Percentiles rank a stretch among this genome's conserved stretches.
Evolutionary conservation across 805 yeast genomes (phyloP).

Genomic region (Candida glaebosa): DNA sequence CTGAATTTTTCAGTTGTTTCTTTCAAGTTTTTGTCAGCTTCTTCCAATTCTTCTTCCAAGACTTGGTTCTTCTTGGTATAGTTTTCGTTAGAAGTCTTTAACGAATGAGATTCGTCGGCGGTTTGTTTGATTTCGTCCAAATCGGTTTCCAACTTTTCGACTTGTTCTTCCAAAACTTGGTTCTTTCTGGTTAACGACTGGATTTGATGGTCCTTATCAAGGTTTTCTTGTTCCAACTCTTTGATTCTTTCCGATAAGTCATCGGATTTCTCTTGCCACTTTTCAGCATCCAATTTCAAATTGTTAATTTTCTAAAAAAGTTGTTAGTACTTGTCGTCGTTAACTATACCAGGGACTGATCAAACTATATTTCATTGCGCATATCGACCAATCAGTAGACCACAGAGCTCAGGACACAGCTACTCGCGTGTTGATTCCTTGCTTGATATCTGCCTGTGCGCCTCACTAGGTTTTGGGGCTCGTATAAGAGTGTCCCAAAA

Average conservation of each 20-base stretch:
- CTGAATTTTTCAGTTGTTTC: constrained; percentile 92
- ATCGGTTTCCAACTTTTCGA: constrained; percentile 74
- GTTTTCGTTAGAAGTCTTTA: constrained; percentile 86
- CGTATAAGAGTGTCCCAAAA: too few relatives aligned
- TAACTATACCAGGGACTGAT: too few relatives aligned
- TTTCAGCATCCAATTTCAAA: constrained; percentile 91
- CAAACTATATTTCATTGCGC: too few relatives aligned
- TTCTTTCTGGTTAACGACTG: constrained; percentile 90
- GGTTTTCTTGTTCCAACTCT: constrained; percentile 85
- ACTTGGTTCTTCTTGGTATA: constrained; percentile 84
- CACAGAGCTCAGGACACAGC: too few relatives aligned
- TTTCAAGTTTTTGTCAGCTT: constrained; percentile 83
- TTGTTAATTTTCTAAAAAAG: constrained; percentile 75
- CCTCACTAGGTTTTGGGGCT: too few relatives aligned
- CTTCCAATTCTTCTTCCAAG: constrained; percentile 89
- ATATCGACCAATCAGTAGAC: too few relatives aligned
- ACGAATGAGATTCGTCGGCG: constrained; percentile 86
- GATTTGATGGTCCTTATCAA: constrained; percentile 93
- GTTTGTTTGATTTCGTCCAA: constrained; percentile 75
- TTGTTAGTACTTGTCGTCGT: constrained; percentile 5
- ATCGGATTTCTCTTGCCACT: constrained; percentile 96
- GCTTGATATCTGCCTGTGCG: too few relatives aligned
- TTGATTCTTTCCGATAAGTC: constrained; percentile 77
- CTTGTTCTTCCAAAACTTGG: constrained; percentile 77
- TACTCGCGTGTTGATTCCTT: too few relatives aligned